Base-by-base conservation (phyloP, 371 early-diverging fungal genomes). In the Syncephalastrum racemosum region DNA sequence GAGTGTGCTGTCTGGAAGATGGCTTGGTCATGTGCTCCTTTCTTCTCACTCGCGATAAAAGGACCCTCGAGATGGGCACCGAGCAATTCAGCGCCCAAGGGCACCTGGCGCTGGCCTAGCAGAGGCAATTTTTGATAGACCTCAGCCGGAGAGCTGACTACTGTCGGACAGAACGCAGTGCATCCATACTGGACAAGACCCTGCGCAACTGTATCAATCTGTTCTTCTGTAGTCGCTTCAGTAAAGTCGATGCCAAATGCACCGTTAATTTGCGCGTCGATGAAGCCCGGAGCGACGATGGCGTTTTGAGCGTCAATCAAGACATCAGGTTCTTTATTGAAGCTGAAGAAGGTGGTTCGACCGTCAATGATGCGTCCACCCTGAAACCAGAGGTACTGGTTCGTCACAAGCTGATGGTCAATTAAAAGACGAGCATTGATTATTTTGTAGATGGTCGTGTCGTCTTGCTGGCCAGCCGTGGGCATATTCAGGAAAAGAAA, bases 51-150 rank as follows among this genome's bases (percentile, higher is more conserved):
- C 15, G 73, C 40, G 20, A 53, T 90, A 62, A 91, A 91, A 4
- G 90, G 90, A 1, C 90, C 91, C 64, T 92, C 92, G 27, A 89
- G 69, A 66, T 91, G 92, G 5, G 90, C 89, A 19, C 85, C 91
- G 6, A 91, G 69, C 10, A 90, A 77, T 25, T 86, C 86, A 5
- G 92, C 90, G 16, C 91, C 91, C 14, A 65, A 69, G 31, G 76
- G 64, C 16, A 71, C 71, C n/a, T 76, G 65, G 50, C 88, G 81
- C 22, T 82, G 86, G 43, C 75, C 76, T 39, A 90, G 66, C 25
- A 83, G 75, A 4, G 86, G 83, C 5, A 91, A 70, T 66, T 81
- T 79, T 54, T 72, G 73, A 64, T 92, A 92, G 24, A 91, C 81
- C 31, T 84, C 79, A 1, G 87, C 79, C 0, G 73, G 73, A 4